A percentile compares a stretch with the other conserved stretches of the same genome.
phyloP scores from a whole-genome alignment of 345 rosid genomes.

The Linum tenue region DNA sequence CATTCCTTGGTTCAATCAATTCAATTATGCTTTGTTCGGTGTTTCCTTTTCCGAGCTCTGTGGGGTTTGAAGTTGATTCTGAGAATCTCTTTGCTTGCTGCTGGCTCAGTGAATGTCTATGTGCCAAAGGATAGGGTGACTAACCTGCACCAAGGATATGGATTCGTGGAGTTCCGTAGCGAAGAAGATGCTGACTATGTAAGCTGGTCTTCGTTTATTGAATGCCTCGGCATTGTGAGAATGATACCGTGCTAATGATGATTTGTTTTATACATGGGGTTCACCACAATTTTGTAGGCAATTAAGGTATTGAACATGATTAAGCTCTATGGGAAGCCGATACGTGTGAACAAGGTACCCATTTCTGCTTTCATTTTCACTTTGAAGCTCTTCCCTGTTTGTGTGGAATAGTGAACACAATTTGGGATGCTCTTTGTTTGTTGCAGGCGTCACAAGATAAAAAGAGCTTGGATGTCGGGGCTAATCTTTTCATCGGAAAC shows the following conservation, averaged over 20 bases:
- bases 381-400: too few relatives aligned
- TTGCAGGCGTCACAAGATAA: slow-evolving; percentile 95
- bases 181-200: slow-evolving; percentile 99
- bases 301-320: slow-evolving; percentile 97
- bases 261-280: background rate
- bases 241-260: background rate
- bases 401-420: background rate
- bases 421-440: background rate
- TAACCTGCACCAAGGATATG: slow-evolving; percentile 85
- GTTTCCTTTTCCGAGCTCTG: background rate
- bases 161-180: slow-evolving; percentile 83
- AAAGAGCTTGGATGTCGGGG: slow-evolving; percentile 96
- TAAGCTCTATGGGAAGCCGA: slow-evolving; percentile 90
- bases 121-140: slow-evolving; percentile 98
- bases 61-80: background rate
- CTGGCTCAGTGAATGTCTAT: slow-evolving; percentile 69
- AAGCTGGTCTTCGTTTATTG: slow-evolving; percentile 13
- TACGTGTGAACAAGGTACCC: slow-evolving; percentile 91
- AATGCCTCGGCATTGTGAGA: too few relatives aligned
- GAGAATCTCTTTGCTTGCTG: background rate
- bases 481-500: slow-evolving; percentile 94
- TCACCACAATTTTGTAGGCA: slow-evolving; percentile 38
- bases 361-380: background rate
- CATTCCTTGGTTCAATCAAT: background rate
- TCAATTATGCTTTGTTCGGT: background rate